These are phyloP conservation scores for Botrytis byssoidea DNA, from an alignment of 2,329 filamentous ascomycete species.

Conservation along the genomic window DNA sequence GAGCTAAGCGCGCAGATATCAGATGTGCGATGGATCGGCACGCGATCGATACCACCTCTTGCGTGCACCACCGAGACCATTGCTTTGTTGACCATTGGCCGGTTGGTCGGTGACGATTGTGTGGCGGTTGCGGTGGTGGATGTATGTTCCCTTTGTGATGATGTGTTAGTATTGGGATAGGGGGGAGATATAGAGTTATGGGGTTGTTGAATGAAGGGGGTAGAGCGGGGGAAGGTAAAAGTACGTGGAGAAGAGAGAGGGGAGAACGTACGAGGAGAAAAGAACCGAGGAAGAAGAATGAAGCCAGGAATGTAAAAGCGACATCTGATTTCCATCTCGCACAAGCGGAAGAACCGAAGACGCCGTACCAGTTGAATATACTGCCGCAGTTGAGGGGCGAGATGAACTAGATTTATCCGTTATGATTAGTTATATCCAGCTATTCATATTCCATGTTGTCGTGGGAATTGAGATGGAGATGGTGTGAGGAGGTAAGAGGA, in stretches of 20 bases:
- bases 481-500: too few species aligned
- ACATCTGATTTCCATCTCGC: slow-evolving; percentile 63
- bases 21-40: background rate
- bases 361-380: slow-evolving; percentile 80
- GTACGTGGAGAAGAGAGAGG: slow-evolving; percentile 24
- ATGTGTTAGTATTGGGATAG: background rate
- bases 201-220: slow-evolving; percentile 32
- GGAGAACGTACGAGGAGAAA: slow-evolving; percentile 27
- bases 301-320: slow-evolving; percentile 32
- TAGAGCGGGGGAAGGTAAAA: background rate
- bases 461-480: background rate
- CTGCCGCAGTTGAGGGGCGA: slow-evolving; percentile 78
- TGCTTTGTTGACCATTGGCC: background rate
- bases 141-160: slow-evolving; percentile 20
- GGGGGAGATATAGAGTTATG: too few species aligned
- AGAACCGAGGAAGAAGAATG: slow-evolving; percentile 31
- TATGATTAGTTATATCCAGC: background rate
- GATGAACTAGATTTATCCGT: slow-evolving; percentile 48
- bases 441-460: too few species aligned
- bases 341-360: slow-evolving; percentile 70
- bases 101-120: background rate
- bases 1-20: background rate
- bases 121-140: slow-evolving; percentile 19
- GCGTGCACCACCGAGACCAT: background rate
- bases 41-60: slow-evolving; percentile 24